Evolutionary conservation across 1,284 basidiomycete species (phyloP), one percentile per base, ranked within the genome.

Genomic region (Ceratobasidium sp.): DNA sequence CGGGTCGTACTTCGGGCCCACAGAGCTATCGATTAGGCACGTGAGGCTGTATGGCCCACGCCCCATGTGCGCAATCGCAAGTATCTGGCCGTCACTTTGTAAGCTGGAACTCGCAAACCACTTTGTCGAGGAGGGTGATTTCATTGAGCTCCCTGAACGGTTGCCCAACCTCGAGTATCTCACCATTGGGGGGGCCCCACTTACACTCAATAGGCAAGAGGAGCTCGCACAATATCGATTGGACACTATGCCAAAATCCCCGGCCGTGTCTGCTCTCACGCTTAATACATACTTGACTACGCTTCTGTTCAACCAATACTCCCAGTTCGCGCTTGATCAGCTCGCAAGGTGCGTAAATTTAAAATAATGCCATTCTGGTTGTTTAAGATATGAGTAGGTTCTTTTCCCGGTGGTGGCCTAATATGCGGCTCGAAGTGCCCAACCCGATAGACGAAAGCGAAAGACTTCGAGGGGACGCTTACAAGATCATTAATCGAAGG

Each of bases 401-500:
- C 34, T 59, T 59, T 7, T 24, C 31, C n/a, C 29, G 34, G 56
- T 59, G 56, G 56, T 59, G 56, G 56, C 56, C 56, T n/a, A 9
- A 5, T 59, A 37, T 59, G 56, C 56, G n/a, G 13, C 34, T 56
- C 24, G 34, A 19, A 14, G 19, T 46, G 43, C 43, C 43, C 13
- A 4, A 19, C 19, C 43, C 43, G 11, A 46, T 5, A 14, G 11
- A 46, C 19, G 13, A 13, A 46, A 5, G 2, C 5, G 19, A 46
- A 13, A 46, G 2, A 9, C 5, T 19, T 46, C 43, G 19, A 19
- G 11, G 3, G 43, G 2, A 19, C 2, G 11, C 19, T 14, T 19
- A 46, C 11, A 14, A 46, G 43, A 34, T 34, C 34, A 34, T 46
- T 2, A 46, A 46, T 19, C 13, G 13, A 14, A 2, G 19, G 19